A percentile compares a stretch with the other conserved stretches of the same genome.
These are phyloP conservation scores for Microcyclosporella mali DNA, from an alignment of 2,329 filamentous ascomycete genomes.

Conservation along the genomic window DNA sequence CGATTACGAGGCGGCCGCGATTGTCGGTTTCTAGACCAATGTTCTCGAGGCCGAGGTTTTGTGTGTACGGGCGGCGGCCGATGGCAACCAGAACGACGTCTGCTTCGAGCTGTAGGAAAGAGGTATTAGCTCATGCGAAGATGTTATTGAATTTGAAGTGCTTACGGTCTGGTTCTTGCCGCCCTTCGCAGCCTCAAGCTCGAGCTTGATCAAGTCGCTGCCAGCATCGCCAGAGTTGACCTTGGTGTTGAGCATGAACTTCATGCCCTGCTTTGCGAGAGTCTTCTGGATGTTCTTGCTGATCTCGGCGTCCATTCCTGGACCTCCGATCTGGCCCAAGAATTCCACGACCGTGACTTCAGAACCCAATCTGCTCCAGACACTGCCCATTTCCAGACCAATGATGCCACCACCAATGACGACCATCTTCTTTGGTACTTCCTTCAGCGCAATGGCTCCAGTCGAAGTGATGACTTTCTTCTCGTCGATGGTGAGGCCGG, in stretches of 20 bases:
- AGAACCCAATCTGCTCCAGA: slow-evolving; percentile 89
- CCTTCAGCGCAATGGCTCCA: slow-evolving; percentile 78
- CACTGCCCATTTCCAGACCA: slow-evolving; percentile 93
- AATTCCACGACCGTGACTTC: slow-evolving; percentile 98
- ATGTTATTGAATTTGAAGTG: no score
- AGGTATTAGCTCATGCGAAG: slow-evolving; percentile 17
- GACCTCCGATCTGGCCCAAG: slow-evolving; percentile 90
- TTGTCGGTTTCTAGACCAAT: slow-evolving; percentile 88
- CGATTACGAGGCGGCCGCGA: slow-evolving; percentile 89
- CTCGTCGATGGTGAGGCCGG: slow-evolving; percentile 91
- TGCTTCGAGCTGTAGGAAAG: slow-evolving; percentile 65
- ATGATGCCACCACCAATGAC: slow-evolving; percentile 99
- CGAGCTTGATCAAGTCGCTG: slow-evolving; percentile 71
- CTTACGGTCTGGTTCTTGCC: slow-evolving; percentile 87
- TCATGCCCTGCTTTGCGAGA: slow-evolving; percentile 90
- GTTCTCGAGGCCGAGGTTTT: slow-evolving; percentile 86
- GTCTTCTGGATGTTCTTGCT: slow-evolving; percentile 89
- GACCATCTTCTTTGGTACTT: slow-evolving; percentile 93
- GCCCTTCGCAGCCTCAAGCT: slow-evolving; percentile 88
- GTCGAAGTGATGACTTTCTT: slow-evolving; percentile 96
- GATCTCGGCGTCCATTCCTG: slow-evolving; percentile 93
- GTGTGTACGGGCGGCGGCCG: slow-evolving; percentile 89
- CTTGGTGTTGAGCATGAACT: slow-evolving; percentile 98
- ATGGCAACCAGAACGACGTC: slow-evolving; percentile 97
- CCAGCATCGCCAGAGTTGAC: slow-evolving; percentile 77